Percentiles rank a stretch among this genome's conserved stretches.
phyloP scores from a whole-genome alignment of 1,284 basidiomycete genomes.

The Pisolithus thermaeus region DNA sequence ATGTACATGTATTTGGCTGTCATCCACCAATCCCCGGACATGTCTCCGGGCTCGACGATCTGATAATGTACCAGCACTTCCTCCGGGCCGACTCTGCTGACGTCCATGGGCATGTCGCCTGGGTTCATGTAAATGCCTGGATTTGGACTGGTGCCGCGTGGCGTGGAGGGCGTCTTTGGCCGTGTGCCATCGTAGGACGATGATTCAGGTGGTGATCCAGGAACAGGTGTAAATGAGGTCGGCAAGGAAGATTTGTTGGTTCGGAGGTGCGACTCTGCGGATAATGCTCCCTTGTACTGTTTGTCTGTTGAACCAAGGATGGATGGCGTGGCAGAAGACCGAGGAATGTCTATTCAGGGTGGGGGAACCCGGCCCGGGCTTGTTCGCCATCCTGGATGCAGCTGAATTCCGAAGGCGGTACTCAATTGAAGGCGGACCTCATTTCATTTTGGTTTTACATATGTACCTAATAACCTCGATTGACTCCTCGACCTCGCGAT shows the following conservation, averaged over 20 bases:
- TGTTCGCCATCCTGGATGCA: too few species aligned
- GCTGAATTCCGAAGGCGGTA: too few species aligned
- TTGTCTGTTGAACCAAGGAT: constrained; percentile 46
- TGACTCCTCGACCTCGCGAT: too few species aligned
- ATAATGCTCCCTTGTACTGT: constrained; percentile 63
- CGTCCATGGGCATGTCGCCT: constrained; percentile 60
- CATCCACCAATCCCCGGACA: constrained; percentile 59
- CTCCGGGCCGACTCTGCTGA: constrained; percentile 71
- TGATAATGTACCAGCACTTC: constrained; percentile 68
- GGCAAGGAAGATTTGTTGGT: constrained; percentile 30
- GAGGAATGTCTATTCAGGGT: constrained; percentile 11
- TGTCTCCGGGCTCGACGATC: constrained; percentile 60
- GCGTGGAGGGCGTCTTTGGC: constrained; percentile 51
- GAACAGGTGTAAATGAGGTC: constrained; percentile 39
- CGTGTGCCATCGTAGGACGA: constrained; percentile 33
- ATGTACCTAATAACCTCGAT: too few species aligned
- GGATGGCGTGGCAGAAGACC: constrained; percentile 28
- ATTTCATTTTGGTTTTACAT: too few species aligned
- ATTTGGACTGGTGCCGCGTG: constrained; percentile 40
- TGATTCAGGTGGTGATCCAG: constrained; percentile 48
- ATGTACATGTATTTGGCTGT: constrained; percentile 35
- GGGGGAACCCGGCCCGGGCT: too few species aligned
- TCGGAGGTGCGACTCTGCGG: constrained; percentile 50
- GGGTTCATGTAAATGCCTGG: constrained; percentile 40
- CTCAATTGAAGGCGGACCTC: too few species aligned